Evolutionary conservation across 345 rosid genomes (phyloP).

Genomic region (Populus alba): DNA sequence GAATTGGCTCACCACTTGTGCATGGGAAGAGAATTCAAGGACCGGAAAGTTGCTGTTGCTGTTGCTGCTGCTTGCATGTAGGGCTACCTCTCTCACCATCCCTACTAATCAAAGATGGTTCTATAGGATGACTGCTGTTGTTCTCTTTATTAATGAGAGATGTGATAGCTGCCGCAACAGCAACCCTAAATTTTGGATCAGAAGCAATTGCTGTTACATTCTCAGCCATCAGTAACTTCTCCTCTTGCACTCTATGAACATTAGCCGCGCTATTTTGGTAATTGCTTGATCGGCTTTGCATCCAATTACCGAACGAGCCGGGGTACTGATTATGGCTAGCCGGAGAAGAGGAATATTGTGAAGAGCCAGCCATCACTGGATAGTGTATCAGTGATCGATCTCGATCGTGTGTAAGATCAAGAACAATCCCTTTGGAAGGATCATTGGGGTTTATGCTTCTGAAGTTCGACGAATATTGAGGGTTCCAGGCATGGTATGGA

Average conservation of each 20-base stretch:
- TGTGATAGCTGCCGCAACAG: slow-evolving; percentile 51
- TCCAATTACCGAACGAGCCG: slow-evolving; percentile 11
- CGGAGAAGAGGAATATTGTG: slow-evolving; percentile 5
- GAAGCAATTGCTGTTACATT: slow-evolving; percentile 41
- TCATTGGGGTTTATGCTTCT: slow-evolving; percentile 28
- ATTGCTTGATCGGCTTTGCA: slow-evolving; percentile 13
- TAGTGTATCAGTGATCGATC: background rate
- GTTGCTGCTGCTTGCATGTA: background rate
- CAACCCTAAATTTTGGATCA: slow-evolving; percentile 57
- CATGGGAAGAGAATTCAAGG: slow-evolving; percentile 20
- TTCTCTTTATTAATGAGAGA: slow-evolving; percentile 44
- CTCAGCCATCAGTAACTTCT: slow-evolving; percentile 11
- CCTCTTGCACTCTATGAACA: background rate
- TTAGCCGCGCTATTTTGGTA: background rate
- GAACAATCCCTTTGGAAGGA: slow-evolving; percentile 43
- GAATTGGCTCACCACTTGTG: slow-evolving; percentile 20
- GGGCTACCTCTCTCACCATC: slow-evolving; percentile 26
- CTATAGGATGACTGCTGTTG: slow-evolving; percentile 1
- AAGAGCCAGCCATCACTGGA: slow-evolving; percentile 14
- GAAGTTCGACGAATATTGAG: slow-evolving; percentile 15
- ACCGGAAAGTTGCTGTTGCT: slow-evolving; percentile 18
- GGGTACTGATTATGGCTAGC: slow-evolving; percentile 4
- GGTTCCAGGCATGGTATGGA: slow-evolving; percentile 18
- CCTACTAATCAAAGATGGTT: background rate
- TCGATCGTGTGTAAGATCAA: slow-evolving; percentile 36